A percentile compares a stretch with the other conserved stretches of the same genome.
Conservation (phyloP, 257 asterid species). For the Buddleja alternifolia region DNA sequence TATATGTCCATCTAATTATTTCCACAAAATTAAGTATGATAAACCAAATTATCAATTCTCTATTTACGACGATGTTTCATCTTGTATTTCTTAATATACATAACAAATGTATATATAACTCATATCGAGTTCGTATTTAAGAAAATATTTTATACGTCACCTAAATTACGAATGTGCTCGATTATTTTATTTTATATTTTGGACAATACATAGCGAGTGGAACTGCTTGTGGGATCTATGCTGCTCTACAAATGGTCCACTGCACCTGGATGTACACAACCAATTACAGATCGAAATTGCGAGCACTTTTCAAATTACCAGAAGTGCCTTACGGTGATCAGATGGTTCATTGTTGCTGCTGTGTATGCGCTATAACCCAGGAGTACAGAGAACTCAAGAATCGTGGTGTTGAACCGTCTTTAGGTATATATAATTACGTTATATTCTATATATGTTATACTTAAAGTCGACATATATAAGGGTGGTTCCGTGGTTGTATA, state of each 20-base stretch:
- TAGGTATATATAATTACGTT: constrained; percentile 26
- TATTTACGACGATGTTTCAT: too few relatives aligned
- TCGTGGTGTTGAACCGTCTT: constrained; percentile 40
- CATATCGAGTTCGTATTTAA: too few relatives aligned
- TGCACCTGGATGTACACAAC: constrained; percentile 44
- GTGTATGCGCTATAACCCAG: constrained; percentile 42
- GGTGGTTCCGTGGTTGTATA: too few relatives aligned
- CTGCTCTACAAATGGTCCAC: constrained; percentile 38
- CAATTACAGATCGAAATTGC: constrained; percentile 41
- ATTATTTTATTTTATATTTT: neutral
- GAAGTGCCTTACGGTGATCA: constrained; percentile 41
- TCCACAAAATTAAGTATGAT: too few relatives aligned
- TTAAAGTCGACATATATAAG: too few relatives aligned
- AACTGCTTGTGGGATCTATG: constrained; percentile 30
- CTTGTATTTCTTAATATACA: too few relatives aligned
- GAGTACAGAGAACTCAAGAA: constrained; percentile 48
- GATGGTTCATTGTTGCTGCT: constrained; percentile 43
- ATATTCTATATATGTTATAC: too few relatives aligned
- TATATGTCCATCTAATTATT: too few relatives aligned
- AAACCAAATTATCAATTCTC: too few relatives aligned
- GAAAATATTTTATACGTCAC: too few relatives aligned
- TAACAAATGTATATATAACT: too few relatives aligned
- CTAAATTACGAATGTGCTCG: too few relatives aligned
- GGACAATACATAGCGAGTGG: constrained; percentile 26
- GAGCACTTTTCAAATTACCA: constrained; percentile 37